These are phyloP conservation scores for Cryptomeria japonica DNA, from an alignment of 75 land plant species.

Conservation along the genomic window DNA sequence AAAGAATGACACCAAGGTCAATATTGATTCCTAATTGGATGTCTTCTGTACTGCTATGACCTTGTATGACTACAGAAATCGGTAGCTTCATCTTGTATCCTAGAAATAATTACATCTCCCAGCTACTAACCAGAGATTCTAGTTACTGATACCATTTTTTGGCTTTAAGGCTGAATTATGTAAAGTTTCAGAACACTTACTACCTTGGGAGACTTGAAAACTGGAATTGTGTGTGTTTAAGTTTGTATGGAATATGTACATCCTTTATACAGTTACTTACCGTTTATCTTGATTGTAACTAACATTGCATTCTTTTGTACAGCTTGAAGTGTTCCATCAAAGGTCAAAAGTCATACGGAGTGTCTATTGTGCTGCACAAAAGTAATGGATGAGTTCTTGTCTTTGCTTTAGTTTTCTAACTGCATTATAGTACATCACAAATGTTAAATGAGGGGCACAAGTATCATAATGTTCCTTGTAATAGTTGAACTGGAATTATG, in stretches of 20 bases:
- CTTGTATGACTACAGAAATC: no score
- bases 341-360: not conserved
- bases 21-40: no score
- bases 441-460: not conserved
- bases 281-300: not conserved
- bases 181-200: not conserved
- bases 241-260: not conserved
- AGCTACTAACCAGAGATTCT: not conserved
- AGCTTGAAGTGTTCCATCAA: not conserved
- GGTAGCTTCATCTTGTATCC: no score
- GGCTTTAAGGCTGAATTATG: not conserved
- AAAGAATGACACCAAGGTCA: no score
- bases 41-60: no score
- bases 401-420: not conserved
- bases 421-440: not conserved
- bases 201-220: not conserved
- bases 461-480: not conserved
- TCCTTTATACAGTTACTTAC: not conserved
- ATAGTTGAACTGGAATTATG: not conserved
- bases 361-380: not conserved
- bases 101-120: no score
- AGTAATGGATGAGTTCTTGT: not conserved
- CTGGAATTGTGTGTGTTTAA: not conserved
- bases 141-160: not conserved
- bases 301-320: slow-evolving; percentile 2